phyloP scores from a whole-genome alignment of 2,329 filamentous ascomycete genomes.

The Colletotrichum navitas region DNA sequence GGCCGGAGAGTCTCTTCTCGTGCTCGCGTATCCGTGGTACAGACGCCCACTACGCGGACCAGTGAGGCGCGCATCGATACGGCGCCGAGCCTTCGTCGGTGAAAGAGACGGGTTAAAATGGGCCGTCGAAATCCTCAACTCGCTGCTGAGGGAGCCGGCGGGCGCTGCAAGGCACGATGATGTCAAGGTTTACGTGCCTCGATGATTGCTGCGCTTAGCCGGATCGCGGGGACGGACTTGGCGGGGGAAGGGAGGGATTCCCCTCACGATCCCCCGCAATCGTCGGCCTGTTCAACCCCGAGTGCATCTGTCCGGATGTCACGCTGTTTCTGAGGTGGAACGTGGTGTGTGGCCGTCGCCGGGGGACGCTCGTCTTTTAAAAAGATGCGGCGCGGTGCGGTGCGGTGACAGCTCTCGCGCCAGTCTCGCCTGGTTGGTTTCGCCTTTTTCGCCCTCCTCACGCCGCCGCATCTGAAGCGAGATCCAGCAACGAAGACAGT shows the following conservation, averaged over 20 bases:
- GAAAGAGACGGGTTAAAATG: constrained; percentile 15
- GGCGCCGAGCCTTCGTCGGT: constrained; percentile 9
- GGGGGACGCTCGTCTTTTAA: constrained; percentile 1
- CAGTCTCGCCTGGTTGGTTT: constrained; percentile 14
- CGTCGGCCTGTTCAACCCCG: constrained; percentile 40
- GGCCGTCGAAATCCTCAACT: background rate
- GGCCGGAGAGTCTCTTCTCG: background rate
- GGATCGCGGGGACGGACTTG: constrained; percentile 33
- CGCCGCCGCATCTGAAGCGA: constrained; percentile 12
- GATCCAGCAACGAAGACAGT: background rate
- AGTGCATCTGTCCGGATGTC: constrained; percentile 35
- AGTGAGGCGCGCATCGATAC: background rate
- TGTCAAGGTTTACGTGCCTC: constrained; percentile 22
- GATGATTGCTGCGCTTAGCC: constrained; percentile 38
- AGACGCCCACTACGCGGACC: background rate
- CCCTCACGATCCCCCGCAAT: constrained; percentile 40
- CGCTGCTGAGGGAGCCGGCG: constrained; percentile 6
- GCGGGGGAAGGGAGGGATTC: constrained; percentile 1
- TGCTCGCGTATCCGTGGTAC: background rate
- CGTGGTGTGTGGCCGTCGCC: background rate
- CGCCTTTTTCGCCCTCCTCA: background rate
- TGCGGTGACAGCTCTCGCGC: constrained; percentile 8
- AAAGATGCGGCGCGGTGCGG: constrained; percentile 4
- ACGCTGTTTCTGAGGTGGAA: constrained; percentile 15
- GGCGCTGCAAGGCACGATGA: constrained; percentile 8